A percentile compares a stretch with the other conserved stretches of the same genome.
These are phyloP conservation scores for Cryptococcus sp. DNA, from an alignment of 1,284 basidiomycete genomes.

Conservation along the genomic window DNA sequence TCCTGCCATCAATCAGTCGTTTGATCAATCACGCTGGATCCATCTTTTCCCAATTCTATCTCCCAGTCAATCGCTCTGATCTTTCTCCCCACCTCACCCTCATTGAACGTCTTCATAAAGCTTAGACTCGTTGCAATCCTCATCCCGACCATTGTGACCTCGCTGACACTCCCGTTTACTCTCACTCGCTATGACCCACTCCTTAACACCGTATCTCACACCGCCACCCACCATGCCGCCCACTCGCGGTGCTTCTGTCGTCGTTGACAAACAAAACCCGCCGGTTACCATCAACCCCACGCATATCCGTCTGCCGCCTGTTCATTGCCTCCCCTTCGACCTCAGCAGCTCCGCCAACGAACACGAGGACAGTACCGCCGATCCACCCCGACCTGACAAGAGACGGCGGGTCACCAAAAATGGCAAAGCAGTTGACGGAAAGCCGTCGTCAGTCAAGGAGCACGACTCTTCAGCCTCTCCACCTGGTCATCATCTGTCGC, in stretches of 20 bases:
- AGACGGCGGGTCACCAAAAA: constrained; percentile 19
- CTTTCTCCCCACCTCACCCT: too few species aligned
- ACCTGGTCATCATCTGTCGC: background rate
- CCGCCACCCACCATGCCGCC: constrained; percentile 18
- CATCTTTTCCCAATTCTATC: too few species aligned
- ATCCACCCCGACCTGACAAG: constrained; percentile 21
- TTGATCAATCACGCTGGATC: background rate
- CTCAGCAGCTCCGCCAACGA: constrained; percentile 9
- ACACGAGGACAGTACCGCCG: constrained; percentile 10
- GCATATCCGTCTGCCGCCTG: constrained; percentile 1
- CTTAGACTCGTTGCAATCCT: too few species aligned
- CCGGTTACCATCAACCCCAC: background rate
- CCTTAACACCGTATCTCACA: constrained; percentile 13
- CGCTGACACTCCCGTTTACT: too few species aligned
- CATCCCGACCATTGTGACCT: too few species aligned
- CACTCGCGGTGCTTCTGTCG: constrained; percentile 3
- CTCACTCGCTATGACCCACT: too few species aligned
- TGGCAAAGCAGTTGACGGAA: constrained; percentile 10
- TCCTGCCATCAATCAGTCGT: background rate
- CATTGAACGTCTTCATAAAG: too few species aligned
- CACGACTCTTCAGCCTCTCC: constrained; percentile 10
- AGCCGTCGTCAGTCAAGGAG: constrained; percentile 9
- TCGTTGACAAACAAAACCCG: background rate
- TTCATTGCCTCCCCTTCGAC: background rate
- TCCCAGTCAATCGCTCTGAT: too few species aligned